Evolutionary conservation across 257 asterid genomes (phyloP).

Genomic region (Scutellaria baicalensis): DNA sequence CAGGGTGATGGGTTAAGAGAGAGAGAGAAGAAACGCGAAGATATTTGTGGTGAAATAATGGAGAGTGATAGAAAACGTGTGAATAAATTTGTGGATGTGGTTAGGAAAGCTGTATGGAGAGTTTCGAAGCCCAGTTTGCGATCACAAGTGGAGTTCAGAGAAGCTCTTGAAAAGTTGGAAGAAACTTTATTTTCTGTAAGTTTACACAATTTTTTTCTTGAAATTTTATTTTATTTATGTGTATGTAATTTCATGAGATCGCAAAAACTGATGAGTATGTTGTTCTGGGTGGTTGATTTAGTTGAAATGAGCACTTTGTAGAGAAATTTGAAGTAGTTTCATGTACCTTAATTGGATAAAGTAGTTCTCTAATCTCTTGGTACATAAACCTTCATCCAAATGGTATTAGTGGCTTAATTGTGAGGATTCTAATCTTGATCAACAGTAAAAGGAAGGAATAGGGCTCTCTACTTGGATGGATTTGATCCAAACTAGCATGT

Average conservation of each 20-base stretch:
- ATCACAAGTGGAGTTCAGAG: constrained; percentile 30
- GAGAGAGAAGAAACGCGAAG: constrained; percentile 11
- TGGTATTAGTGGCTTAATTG: no score
- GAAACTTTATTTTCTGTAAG: constrained; percentile 63
- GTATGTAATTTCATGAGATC: not conserved
- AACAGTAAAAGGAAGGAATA: no score
- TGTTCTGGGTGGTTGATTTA: no score
- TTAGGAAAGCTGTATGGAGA: constrained; percentile 72
- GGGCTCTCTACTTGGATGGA: no score
- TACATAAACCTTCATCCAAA: no score
- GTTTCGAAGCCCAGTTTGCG: constrained; percentile 80
- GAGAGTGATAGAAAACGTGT: constrained; percentile 15
- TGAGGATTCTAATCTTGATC: no score
- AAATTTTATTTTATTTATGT: not conserved
- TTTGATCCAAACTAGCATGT: no score
- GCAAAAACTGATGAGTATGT: no score
- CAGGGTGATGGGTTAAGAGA: constrained; percentile 24
- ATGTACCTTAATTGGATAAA: no score
- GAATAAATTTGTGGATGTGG: constrained; percentile 30
- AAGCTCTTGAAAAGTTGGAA: constrained; percentile 71
- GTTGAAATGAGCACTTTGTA: no score
- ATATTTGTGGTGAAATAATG: constrained; percentile 3
- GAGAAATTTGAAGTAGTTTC: no score
- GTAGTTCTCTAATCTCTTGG: no score
- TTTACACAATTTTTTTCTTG: not conserved